Evolutionary conservation across 257 asterid species (phyloP), one percentile per base, ranked within the genome.

Genomic region (Plantago major): DNA sequence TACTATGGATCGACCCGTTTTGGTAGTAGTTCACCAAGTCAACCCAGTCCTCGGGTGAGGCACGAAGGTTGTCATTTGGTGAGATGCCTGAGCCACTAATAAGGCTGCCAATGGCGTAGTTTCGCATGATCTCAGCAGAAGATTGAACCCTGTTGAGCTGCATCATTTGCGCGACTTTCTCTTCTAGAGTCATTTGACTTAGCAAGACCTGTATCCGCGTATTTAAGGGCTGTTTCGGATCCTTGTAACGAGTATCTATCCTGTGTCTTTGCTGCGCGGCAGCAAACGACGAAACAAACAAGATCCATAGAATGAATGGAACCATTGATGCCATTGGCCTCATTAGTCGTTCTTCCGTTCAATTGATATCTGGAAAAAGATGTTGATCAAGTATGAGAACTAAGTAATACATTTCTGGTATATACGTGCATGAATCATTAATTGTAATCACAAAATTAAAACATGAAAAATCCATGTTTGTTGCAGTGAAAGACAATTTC

Each of bases 131-230:
- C 37, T 57, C 63, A 0, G 30, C 15, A 0, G 76, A 57, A 11
- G 54, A 55, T 6, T 5, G 22, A 9, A 3, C 65, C 0, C 68
- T 13, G 9, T 74, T 73, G 2, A 74, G 66, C 15, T 70, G 76
- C 14, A 71, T 38, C 80, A 74, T 75, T 46, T 74, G 80, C 1
- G 58, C 76, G 0, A 70, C 53, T 46, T 70, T 74, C 46, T 74
- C 80, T 26, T 55, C 70, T 18, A 66, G 8, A 0, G 80, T 74
- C 76, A 74, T 70, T 3, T 64, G 60, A 1, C 45, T 19, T 28
- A 75, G 17, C 4, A 75, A 52, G 40, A 61, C 69, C 10, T 14
- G 22, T 8, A 75, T 66, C 3, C 76, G 62, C 1, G 7, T 2
- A 8, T 52, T 38, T 3, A 70, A 49, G 3, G 68, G 76, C 16